These are phyloP conservation scores for Fusarium euwallaceae DNA, from an alignment of 2,329 filamentous ascomycete genomes.

Conservation along the genomic window DNA sequence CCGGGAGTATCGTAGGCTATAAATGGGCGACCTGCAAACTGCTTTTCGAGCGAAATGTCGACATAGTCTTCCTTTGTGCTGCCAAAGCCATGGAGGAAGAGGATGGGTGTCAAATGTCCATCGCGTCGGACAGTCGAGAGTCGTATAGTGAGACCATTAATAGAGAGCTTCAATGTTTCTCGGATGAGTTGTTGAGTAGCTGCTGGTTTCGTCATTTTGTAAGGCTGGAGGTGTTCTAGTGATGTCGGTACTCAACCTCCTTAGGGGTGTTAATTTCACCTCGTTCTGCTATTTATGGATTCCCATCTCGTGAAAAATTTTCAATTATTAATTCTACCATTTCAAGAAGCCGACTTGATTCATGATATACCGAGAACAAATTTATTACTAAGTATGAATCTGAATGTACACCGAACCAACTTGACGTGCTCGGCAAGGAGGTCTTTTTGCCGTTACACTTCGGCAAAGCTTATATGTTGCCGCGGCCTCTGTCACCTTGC, in stretches of 20 bases:
- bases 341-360: slow-evolving; percentile 6
- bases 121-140: background rate
- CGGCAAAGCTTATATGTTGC: background rate
- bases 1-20: slow-evolving; percentile 1
- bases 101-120: background rate
- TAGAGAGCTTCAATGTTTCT: background rate
- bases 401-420: background rate
- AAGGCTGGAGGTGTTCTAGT: no score
- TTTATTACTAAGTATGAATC: background rate
- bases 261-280: rapidly evolving
- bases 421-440: background rate
- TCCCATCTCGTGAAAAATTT: background rate
- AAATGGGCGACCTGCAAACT: background rate
- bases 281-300: background rate
- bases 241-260: background rate
- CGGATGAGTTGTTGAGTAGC: background rate
- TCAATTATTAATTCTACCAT: background rate
- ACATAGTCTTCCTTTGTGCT: slow-evolving; percentile 3
- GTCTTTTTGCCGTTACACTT: background rate
- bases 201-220: background rate
- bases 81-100: background rate
- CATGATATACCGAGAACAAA: background rate
- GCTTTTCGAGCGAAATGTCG: background rate
- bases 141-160: background rate
- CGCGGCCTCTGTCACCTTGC: background rate